Base-by-base conservation (phyloP, 768 basidiomycete genomes). In the Amanita pseudoporphyria region DNA sequence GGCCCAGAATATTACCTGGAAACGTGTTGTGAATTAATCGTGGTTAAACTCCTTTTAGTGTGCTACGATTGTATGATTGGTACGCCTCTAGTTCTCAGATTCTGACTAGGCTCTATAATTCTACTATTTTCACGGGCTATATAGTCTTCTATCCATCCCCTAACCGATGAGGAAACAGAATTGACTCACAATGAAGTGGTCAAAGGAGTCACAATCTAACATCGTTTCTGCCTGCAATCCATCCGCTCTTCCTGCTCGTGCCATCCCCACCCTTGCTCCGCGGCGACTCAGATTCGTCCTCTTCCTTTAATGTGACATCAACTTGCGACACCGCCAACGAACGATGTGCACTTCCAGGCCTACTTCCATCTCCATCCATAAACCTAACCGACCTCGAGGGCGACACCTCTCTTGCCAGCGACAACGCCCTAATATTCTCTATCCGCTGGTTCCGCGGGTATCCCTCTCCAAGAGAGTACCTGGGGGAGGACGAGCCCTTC, bases 351-450 rank as follows among this genome's bases (percentile, higher is more conserved):
- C 39, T 49, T 26, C 43, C 42, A 24, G 35, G 36, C 24, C 42
- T 37, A 13, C 42, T 39, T 3, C 16, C 35, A 36, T 21, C 37
- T 39, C 62, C 57, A 47, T 68, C 70, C 16, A 62, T 58, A 44
- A 74, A 74, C 47, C 72, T 54, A 14, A 76, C 66, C 32, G 69
- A 72, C 21, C 74, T 60, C 31, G 73, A 64, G 2, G 74, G 74
- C 19, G 74, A 76, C 14, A 53, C 63, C 18, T 74, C 73, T 39
- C 73, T 59, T 22, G 68, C 66, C 13, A 56, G 56, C 44, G 66
- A 58, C 45, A 62, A 50, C 42, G 60, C 60, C 9, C 63, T 56
- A 9, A 69, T 65, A 16, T 57, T 63, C 32, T 68, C 64, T 14
- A 71, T 36, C 28, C 67, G 62, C 5, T 63, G 58, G 40, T 69